Evolutionary conservation across 2,329 filamentous ascomycete genomes (phyloP), one percentile per base, ranked within the genome.

Genomic region (Venturia carpophila): DNA sequence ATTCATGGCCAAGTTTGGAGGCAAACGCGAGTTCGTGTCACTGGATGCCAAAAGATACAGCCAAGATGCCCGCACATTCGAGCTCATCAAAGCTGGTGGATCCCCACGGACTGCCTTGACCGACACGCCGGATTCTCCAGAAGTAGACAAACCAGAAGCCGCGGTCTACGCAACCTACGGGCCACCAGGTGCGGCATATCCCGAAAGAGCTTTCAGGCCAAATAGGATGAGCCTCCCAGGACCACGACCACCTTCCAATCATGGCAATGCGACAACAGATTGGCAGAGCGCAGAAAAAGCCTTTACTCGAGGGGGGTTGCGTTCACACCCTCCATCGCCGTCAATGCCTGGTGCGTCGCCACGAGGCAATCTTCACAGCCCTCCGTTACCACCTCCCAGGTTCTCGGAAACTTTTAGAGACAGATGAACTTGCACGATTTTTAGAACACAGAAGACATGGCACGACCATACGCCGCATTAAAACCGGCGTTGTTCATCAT

Each of bases 11-110:
- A 77, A 79, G 64, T 73, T 78, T 67, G 79, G 76, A 69, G 76
- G 78, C 66, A 85, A 88, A 73, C 84, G 85, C 70, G 93, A 97
- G 75, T 97, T 97, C 71, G 89, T 96, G 68, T 95, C 91, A 47
- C 87, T 89, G 58, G 93, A 97, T 73, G 91, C 92, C n/a, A 73
- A 70, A 73, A 71, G 66, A 63, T 73, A 71, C 65, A 73, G 69
- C 55, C 34, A 64, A n/a, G 65, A 67, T 70, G 70, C 62, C 5
- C 68, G 9, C 69, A 69, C 1, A 63, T 77, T 71, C 68, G 75
- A 77, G 66, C 63, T 77, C 52, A 70, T 70, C 27, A 75, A 75
- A 60, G 71, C 76, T 55, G 30, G 60, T n/a, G 45, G 34, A 24
- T 47, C 62, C 13, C 62, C 62, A 63, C 24, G 43, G 9, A 41